Conservation (phyloP, 2,329 filamentous ascomycete species). For the Claviceps sp. region DNA sequence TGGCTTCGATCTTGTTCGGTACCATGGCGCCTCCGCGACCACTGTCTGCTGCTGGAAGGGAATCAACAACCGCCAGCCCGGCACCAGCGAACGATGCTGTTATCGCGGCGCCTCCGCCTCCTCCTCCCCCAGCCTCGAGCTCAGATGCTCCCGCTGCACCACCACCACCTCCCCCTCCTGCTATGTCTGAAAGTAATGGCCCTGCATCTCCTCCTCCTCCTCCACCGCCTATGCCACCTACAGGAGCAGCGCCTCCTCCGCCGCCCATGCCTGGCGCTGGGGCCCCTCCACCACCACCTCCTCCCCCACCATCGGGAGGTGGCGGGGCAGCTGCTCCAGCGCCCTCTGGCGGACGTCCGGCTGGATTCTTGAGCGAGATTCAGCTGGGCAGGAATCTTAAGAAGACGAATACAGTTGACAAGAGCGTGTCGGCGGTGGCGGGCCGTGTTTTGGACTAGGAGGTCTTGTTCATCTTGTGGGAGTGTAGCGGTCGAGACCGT, state of each 20-base stretch:
- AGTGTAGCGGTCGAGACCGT: neutral
- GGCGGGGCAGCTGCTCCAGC: slow-evolving; percentile 30
- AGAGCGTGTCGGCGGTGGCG: slow-evolving; percentile 56
- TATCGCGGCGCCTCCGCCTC: slow-evolving; percentile 26
- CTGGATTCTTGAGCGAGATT: slow-evolving; percentile 69
- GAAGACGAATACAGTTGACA: slow-evolving; percentile 85
- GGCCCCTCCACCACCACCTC: slow-evolving; percentile 29
- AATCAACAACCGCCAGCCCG: slow-evolving; percentile 31
- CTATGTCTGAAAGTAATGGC: slow-evolving; percentile 13
- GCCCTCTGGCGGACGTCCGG: slow-evolving; percentile 35
- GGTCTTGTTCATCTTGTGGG: too few relatives aligned
- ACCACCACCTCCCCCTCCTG: slow-evolving; percentile 16
- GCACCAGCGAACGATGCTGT: slow-evolving; percentile 27
- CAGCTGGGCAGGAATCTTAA: slow-evolving; percentile 64
- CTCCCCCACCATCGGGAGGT: slow-evolving; percentile 32
- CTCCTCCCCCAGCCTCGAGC: slow-evolving; percentile 13
- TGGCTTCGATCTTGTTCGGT: slow-evolving; percentile 90
- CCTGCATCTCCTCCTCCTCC: slow-evolving; percentile 15
- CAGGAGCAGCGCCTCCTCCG: slow-evolving; percentile 7
- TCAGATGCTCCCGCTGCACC: slow-evolving; percentile 15
- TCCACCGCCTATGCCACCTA: slow-evolving; percentile 13
- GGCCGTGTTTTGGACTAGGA: slow-evolving; percentile 52
- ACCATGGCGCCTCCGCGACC: slow-evolving; percentile 92
- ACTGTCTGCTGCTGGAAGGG: slow-evolving; percentile 68
- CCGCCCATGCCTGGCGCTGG: slow-evolving; percentile 16